These are phyloP conservation scores for Pseudozyma thailandica DNA, from an alignment of 1,284 basidiomycete genomes.

Conservation along the genomic window DNA sequence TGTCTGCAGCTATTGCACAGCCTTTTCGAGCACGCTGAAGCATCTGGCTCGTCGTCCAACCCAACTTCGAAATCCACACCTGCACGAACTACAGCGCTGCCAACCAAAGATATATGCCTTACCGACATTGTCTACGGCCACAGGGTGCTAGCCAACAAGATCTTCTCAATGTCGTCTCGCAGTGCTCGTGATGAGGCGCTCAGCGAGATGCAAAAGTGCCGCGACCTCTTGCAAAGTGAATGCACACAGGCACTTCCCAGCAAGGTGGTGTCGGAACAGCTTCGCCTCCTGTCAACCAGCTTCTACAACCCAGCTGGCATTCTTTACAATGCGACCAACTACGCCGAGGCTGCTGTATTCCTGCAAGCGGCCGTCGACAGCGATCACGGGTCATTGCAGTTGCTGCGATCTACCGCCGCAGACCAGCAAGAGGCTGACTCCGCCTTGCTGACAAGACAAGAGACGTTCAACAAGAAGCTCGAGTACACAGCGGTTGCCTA, in stretches of 20 bases:
- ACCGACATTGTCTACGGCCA: constrained; percentile 37
- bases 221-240: constrained; percentile 11
- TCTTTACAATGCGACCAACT: constrained; percentile 65
- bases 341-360: constrained; percentile 59
- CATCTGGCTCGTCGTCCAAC: neutral
- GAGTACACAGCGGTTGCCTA: constrained; percentile 45
- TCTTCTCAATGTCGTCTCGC: constrained; percentile 26
- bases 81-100: constrained; percentile 14
- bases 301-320: constrained; percentile 69
- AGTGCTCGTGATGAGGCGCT: constrained; percentile 23
- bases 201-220: constrained; percentile 21
- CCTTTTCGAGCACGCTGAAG: constrained; percentile 7
- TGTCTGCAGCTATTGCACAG: constrained; percentile 31
- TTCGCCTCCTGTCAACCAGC: constrained; percentile 57
- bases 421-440: constrained; percentile 15
- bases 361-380: constrained; percentile 54
- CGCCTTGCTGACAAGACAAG: constrained; percentile 11
- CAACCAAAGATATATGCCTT: constrained; percentile 24
- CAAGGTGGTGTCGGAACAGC: constrained; percentile 22
- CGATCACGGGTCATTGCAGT: constrained; percentile 27
- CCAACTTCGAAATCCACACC: constrained; percentile 7
- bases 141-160: constrained; percentile 41
- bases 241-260: constrained; percentile 5
- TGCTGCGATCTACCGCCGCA: neutral
- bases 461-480: constrained; percentile 31